Evolutionary conservation across 306 rosid genomes (phyloP), one percentile per base, ranked within the genome.

Genomic region (Purshia tridentata): DNA sequence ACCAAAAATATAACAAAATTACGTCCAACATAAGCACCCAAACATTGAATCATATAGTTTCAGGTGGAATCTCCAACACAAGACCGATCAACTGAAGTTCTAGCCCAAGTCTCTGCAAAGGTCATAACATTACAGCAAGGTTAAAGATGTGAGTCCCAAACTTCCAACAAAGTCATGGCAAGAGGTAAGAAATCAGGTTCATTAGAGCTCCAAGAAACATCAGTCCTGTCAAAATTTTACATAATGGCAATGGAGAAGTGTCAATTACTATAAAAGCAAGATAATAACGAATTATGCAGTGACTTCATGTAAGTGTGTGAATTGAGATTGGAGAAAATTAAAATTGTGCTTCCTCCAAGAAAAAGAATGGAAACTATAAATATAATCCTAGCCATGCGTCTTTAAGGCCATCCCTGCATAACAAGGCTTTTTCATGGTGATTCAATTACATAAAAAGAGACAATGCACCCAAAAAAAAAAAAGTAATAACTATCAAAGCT

Each of bases 101-200:
- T 65, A 75, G 81, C 86, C 82, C 80, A 63, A 79, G 86, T 88
- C 91, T 90, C 99, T 95, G 98, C 99, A 91, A 91, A 91, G 85
- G 87, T 89, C 92, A 94, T 74, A 90, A 95, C 92, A 91, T 82
- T 83, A 91, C 97, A 94, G 89, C 97, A 91, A 94, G 95, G 95
- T 94, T 94, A 94, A 91, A 87, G 92, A 84, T 67, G 98, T 91
- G 97, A 94, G 96, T 91, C 99, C 94, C 93, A 95, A 90, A 95
- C 97, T 95, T 91, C 96, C 88, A 95, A 95, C 92, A 90, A 95
- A 95, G 88, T 91, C 97, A 91, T 91, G 97, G 97, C 96, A 95
- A 91, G 87, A 88, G 93, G 98, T 80, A 91, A 86, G 96, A 89
- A 91, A 91, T 91, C 96, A 87, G 94, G 98, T 84, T 90, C 92